These are phyloP conservation scores for Solanum pinnatisectum DNA, from an alignment of 257 asterid genomes.

Conservation along the genomic window DNA sequence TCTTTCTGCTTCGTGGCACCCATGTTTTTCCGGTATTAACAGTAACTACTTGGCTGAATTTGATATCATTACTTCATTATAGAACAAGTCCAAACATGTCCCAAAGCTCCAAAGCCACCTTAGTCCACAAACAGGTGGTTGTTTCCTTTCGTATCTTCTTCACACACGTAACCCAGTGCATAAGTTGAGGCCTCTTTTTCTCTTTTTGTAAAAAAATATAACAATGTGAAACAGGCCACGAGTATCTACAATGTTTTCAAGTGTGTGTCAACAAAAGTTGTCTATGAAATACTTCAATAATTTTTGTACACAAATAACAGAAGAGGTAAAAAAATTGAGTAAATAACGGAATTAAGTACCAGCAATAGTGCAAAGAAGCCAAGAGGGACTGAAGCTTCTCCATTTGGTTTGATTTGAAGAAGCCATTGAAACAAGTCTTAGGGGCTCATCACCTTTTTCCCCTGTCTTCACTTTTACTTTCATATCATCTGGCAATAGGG, in stretches of 20 bases:
- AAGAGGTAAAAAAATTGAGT: neutral
- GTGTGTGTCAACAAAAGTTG: neutral
- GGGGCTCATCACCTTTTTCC: neutral
- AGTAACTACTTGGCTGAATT: neutral
- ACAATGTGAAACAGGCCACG: neutral
- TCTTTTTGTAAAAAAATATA: neutral
- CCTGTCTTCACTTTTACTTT: conserved; percentile 4
- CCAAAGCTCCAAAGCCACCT: neutral
- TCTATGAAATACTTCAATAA: neutral
- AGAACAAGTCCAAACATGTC: neutral
- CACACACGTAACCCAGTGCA: neutral
- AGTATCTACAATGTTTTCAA: neutral
- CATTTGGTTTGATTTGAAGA: conserved; percentile 25
- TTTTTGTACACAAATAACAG: neutral
- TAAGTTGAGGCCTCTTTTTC: neutral
- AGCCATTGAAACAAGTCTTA: neutral
- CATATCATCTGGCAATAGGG: conserved; percentile 22
- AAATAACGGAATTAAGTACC: conserved; percentile 32
- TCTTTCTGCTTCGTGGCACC: neutral
- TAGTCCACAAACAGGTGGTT: neutral
- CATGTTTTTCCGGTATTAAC: neutral
- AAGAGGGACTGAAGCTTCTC: conserved; percentile 41
- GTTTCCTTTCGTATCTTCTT: neutral
- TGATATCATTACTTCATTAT: neutral
- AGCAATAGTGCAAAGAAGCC: conserved; percentile 76